Base-by-base conservation (phyloP, 768 basidiomycete genomes). In the Leccinum truebloodii region DNA sequence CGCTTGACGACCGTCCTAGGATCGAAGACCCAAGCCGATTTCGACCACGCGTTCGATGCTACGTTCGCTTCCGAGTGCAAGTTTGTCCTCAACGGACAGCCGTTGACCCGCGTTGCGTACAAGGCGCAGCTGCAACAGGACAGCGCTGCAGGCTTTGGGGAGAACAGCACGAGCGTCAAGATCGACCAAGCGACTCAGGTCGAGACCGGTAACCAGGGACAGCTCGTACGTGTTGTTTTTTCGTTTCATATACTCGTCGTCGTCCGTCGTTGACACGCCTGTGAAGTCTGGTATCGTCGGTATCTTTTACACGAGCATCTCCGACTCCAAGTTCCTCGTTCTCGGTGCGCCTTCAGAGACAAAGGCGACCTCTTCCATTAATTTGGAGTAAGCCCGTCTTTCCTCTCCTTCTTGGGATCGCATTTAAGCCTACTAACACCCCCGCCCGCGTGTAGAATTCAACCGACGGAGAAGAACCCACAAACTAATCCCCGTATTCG, bases 51-150 rank as follows among this genome's bases (percentile, higher is more conserved):
- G 0, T 80, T 83, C 68, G 76, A 82, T 37, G 67, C 59, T 2
- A 79, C 80, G 60, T 67, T 84, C 59, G 73, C 78, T 7, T 32
- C 68, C 39, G 24, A 78, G 16, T 75, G 72, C 30, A 67, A 61
- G 1, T 69, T 82, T 58, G 74, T 70, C 3, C 67, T 83, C 57
- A 84, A 84, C 61, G 81, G 79, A 18, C 68, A 71, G 26, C 32
- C 68, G 14, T 28, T 78, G 37, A 71, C 77, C 26, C 78, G 78
- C 24, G 74, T 74, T 0, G 72, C 76, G 24, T 83, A 81, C 71
- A 75, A 78, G 65, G 46, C 69, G 53, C 71, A 73, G 53, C 63
- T 83, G 34, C 74, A 69, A 26, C 37, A 53, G 24, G 62, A 74
- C 52, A 75, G 74, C 8, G 67, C 64, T 1, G 70, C 74, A 28